Conservation (phyloP, 2,329 filamentous ascomycete species). For the Penicillium corylophilum region DNA sequence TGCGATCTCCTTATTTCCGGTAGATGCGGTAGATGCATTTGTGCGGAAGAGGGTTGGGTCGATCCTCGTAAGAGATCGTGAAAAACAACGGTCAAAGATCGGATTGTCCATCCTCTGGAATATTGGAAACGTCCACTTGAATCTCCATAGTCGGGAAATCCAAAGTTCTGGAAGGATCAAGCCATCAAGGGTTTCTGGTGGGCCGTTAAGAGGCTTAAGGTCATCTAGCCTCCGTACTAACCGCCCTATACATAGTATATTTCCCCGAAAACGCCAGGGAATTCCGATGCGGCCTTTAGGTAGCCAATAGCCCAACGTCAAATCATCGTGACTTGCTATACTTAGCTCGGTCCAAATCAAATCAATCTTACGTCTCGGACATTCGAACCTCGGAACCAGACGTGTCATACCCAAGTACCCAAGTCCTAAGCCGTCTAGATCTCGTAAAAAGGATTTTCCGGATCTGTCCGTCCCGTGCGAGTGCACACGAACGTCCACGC, state of each 20-base stretch:
- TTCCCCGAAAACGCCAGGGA: not conserved
- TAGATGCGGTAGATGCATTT: not conserved
- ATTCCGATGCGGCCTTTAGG: not conserved
- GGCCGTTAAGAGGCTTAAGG: not conserved
- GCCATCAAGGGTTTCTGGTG: too few relatives aligned
- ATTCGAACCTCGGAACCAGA: not conserved
- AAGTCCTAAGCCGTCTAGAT: not conserved
- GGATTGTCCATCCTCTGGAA: too few relatives aligned
- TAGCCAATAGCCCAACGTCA: not conserved
- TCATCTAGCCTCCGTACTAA: not conserved
- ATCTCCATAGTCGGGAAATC: too few relatives aligned
- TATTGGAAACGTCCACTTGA: too few relatives aligned
- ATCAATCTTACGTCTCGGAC: not conserved
- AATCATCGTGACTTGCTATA: not conserved
- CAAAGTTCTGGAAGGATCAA: too few relatives aligned
- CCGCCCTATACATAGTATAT: not conserved
- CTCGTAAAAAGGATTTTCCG: slow-evolving; percentile 11
- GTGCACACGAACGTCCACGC: not conserved
- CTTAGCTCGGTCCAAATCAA: not conserved
- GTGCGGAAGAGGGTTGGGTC: not conserved
- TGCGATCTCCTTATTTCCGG: not conserved
- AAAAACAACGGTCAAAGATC: too few relatives aligned
- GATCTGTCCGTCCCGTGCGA: not conserved
- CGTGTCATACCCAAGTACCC: not conserved
- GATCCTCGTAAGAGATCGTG: too few relatives aligned